A percentile compares a stretch with the other conserved stretches of the same genome.
Evolutionary conservation across 1,139 yeast genomes (phyloP).

Genomic region (Suhomyces bokatorum): DNA sequence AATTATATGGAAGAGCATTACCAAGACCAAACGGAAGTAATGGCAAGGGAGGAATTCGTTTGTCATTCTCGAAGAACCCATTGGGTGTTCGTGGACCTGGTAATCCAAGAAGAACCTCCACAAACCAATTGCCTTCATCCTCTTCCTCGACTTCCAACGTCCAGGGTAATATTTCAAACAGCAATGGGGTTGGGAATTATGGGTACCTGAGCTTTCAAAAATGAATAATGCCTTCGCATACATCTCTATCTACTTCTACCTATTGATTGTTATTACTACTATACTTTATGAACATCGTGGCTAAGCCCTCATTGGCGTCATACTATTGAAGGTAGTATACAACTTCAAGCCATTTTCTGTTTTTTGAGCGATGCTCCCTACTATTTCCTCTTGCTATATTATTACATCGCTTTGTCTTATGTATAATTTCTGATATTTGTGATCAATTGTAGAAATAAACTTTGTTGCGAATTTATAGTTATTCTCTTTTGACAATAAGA

Average conservation of each 20-base stretch:
- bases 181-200: conserved; percentile 32
- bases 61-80: conserved; percentile 93
- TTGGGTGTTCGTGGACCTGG: conserved; percentile 87
- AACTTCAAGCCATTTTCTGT: background rate
- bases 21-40: conserved; percentile 68
- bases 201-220: conserved; percentile 37
- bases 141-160: conserved; percentile 11
- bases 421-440: conserved; percentile 6
- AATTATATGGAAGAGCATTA: conserved; percentile 82
- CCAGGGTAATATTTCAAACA: conserved; percentile 10
- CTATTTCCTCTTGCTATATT: conserved; percentile 12
- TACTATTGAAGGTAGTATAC: background rate
- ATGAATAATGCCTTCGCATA: conserved; percentile 9
- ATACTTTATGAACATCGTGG: conserved; percentile 10
- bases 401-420: conserved; percentile 8
- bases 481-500: no score
- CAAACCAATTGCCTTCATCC: conserved; percentile 31
- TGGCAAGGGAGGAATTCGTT: conserved; percentile 91
- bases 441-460: background rate
- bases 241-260: conserved; percentile 14
- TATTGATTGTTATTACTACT: conserved; percentile 13
- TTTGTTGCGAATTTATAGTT: no score
- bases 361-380: conserved; percentile 4
- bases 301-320: conserved; percentile 4
- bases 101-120: conserved; percentile 44